A percentile compares a stretch with the other conserved stretches of the same genome.
Conservation (phyloP, 2,329 filamentous ascomycete species). For the Pseudogymnoascus sp. region DNA sequence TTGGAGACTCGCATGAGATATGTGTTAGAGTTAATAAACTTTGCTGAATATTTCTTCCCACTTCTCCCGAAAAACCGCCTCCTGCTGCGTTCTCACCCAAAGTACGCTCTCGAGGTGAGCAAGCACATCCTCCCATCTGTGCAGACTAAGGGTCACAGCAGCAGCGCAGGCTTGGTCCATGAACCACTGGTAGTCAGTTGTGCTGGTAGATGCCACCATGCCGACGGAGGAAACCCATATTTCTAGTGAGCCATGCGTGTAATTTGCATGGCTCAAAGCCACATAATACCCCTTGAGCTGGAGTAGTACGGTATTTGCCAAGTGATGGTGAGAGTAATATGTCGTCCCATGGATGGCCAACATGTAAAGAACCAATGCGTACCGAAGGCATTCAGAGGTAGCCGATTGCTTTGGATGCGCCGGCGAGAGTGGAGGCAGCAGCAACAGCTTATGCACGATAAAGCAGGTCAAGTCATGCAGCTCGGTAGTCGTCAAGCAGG, state of each 20-base stretch:
- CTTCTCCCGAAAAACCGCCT: constrained; percentile 21
- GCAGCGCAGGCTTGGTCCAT: constrained; percentile 18
- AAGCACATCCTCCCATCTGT: constrained; percentile 22
- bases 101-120: constrained; percentile 23
- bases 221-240: constrained; percentile 39
- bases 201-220: constrained; percentile 30
- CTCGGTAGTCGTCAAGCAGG: constrained; percentile 32
- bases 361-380: constrained; percentile 43
- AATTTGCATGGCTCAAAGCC: constrained; percentile 12
- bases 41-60: constrained; percentile 25
- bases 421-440: constrained; percentile 13
- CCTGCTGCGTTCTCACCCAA: constrained; percentile 25
- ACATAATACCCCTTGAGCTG: constrained; percentile 30
- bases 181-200: constrained; percentile 28
- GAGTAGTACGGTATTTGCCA: constrained; percentile 31
- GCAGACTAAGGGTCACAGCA: constrained; percentile 10
- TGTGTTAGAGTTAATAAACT: background rate
- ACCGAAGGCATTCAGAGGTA: constrained; percentile 40
- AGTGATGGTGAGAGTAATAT: constrained; percentile 45
- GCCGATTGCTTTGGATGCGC: constrained; percentile 14
- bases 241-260: constrained; percentile 24
- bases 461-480: constrained; percentile 51
- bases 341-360: constrained; percentile 47
- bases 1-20: background rate
- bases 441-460: constrained; percentile 43